phyloP scores from a whole-genome alignment of 495 filamentous ascomycete species.

The Tuber microsphaerosporum region DNA sequence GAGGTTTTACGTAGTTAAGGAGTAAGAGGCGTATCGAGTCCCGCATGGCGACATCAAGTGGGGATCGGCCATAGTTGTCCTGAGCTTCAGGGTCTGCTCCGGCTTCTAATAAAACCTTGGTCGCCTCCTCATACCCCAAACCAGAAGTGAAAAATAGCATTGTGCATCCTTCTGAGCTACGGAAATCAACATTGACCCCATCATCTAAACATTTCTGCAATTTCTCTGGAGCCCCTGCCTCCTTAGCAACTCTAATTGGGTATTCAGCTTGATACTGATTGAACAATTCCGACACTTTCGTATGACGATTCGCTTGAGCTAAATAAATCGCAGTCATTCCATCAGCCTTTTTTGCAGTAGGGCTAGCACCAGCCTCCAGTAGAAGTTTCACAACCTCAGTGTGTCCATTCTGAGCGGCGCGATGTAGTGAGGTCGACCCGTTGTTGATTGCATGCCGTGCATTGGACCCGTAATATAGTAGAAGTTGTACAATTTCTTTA shows the following conservation, averaged over 20 bases:
- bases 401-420: conserved; percentile 20
- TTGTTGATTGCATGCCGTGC: conserved; percentile 19
- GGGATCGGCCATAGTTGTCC: neutral
- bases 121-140: neutral
- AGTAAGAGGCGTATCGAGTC: neutral
- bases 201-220: too few species aligned
- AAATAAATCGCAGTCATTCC: too few species aligned
- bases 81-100: neutral
- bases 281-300: too few species aligned
- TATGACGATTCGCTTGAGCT: too few species aligned
- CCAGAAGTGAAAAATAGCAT: conserved; percentile 2
- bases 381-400: too few species aligned
- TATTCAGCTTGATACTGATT: too few species aligned
- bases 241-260: too few species aligned
- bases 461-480: conserved; percentile 15
- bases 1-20: conserved; percentile 6
- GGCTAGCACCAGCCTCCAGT: neutral
- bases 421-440: conserved; percentile 32
- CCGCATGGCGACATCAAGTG: neutral
- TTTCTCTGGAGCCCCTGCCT: too few species aligned
- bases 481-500: conserved; percentile 8
- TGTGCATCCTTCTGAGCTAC: neutral
- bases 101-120: neutral
- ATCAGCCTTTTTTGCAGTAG: neutral
- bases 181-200: neutral